These are phyloP conservation scores for Apiospora kogelbergensis DNA, from an alignment of 2,329 filamentous ascomycete species.

Conservation along the genomic window DNA sequence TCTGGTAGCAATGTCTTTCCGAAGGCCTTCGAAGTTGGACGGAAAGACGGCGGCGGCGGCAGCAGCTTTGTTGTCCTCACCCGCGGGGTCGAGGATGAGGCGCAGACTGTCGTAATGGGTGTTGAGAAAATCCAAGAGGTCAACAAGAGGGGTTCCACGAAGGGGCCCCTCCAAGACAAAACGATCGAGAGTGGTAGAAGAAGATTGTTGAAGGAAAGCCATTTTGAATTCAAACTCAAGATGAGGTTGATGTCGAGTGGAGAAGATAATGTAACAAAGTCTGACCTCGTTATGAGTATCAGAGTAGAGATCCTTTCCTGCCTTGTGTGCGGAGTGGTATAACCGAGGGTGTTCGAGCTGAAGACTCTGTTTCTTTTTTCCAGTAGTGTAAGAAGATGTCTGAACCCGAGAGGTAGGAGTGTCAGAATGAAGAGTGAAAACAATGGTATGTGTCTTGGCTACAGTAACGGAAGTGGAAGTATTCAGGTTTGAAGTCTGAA, in stretches of 20 bases:
- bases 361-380: neutral
- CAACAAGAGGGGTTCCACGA: neutral
- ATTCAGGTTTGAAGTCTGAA: neutral
- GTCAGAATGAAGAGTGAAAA: neutral
- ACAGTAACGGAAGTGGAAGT: neutral
- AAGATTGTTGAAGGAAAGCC: neutral
- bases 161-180: neutral
- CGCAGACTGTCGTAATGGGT: neutral
- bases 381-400: neutral
- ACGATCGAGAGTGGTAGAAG: neutral
- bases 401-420: neutral
- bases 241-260: neutral
- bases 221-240: neutral
- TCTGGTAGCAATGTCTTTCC: neutral
- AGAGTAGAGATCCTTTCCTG: neutral
- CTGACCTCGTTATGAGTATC: neutral
- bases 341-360: neutral
- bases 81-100: neutral
- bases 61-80: too few species aligned
- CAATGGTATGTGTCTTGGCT: neutral
- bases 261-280: neutral
- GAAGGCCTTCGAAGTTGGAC: neutral
- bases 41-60: neutral
- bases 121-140: constrained; percentile 4
- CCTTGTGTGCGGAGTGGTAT: neutral